Evolutionary conservation across 768 basidiomycete species (phyloP).

Genomic region (Auriscalpium orientale): DNA sequence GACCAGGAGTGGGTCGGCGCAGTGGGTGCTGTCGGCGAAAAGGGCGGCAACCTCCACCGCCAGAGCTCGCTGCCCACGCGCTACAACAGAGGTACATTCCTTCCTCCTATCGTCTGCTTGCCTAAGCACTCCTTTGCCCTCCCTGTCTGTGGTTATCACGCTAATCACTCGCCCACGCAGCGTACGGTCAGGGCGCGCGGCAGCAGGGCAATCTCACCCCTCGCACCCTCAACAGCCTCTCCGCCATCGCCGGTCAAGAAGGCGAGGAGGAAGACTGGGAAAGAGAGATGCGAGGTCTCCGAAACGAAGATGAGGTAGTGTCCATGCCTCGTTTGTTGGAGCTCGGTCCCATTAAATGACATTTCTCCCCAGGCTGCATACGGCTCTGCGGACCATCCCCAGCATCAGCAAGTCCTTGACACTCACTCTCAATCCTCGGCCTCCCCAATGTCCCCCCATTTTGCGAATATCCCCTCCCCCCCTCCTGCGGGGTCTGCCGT

Average conservation of each 20-base stretch:
- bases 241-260: slow-evolving; percentile 80
- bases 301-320: slow-evolving; percentile 55
- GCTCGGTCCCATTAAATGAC: background rate
- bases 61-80: slow-evolving; percentile 14
- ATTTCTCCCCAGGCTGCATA: background rate
- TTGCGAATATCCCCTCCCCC: slow-evolving; percentile 54
- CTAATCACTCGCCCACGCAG: background rate
- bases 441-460: slow-evolving; percentile 63
- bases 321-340: slow-evolving; percentile 1
- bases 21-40: slow-evolving; percentile 13
- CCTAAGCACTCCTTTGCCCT: background rate
- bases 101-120: background rate
- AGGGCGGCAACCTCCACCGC: slow-evolving; percentile 15
- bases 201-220: slow-evolving; percentile 58
- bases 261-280: slow-evolving; percentile 90
- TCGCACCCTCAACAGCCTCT: slow-evolving; percentile 72
- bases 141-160: background rate
- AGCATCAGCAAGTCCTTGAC: slow-evolving; percentile 45
- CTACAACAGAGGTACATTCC: slow-evolving; percentile 12
- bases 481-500: slow-evolving; percentile 53
- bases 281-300: slow-evolving; percentile 48
- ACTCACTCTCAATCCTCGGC: slow-evolving; percentile 36
- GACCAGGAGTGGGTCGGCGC: slow-evolving; percentile 9
- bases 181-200: slow-evolving; percentile 14
- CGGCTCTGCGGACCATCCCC: slow-evolving; percentile 15